Evolutionary conservation across 2,329 filamentous ascomycete genomes (phyloP).

Genomic region (Venturia effusa): DNA sequence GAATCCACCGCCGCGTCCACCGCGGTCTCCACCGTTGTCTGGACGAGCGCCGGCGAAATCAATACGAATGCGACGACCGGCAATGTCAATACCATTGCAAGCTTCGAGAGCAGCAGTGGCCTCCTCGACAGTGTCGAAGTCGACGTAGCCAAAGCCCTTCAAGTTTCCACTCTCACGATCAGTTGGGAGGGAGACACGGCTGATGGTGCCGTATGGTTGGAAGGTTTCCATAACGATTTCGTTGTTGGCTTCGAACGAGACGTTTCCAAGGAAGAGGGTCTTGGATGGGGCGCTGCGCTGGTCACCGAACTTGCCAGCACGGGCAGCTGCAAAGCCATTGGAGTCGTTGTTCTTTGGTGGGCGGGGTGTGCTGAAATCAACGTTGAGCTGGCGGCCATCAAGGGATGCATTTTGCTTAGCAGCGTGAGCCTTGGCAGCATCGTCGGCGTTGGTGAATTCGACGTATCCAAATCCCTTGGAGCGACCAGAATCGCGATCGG

Average conservation of each 20-base stretch:
- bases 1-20: slow-evolving; percentile 34
- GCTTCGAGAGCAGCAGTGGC: slow-evolving; percentile 63
- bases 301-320: slow-evolving; percentile 65
- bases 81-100: slow-evolving; percentile 61
- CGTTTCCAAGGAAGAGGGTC: slow-evolving; percentile 85
- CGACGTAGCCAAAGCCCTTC: slow-evolving; percentile 91
- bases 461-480: slow-evolving; percentile 93
- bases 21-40: slow-evolving; percentile 34
- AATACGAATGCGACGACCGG: slow-evolving; percentile 65
- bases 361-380: slow-evolving; percentile 65
- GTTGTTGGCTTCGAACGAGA: slow-evolving; percentile 75
- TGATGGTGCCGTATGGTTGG: slow-evolving; percentile 56
- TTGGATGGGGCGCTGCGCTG: slow-evolving; percentile 67
- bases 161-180: slow-evolving; percentile 72
- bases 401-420: slow-evolving; percentile 61
- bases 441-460: slow-evolving; percentile 61
- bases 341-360: slow-evolving; percentile 36
- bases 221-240: slow-evolving; percentile 66
- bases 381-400: slow-evolving; percentile 63
- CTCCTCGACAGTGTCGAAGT: slow-evolving; percentile 72
- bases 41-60: slow-evolving; percentile 67
- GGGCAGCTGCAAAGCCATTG: slow-evolving; percentile 33
- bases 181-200: slow-evolving; percentile 77
- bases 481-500: slow-evolving; percentile 67
- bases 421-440: slow-evolving; percentile 56